Evolutionary conservation across 2,329 filamentous ascomycete species (phyloP), one percentile per base, ranked within the genome.

Genomic region (Orbilia ellipsospora): DNA sequence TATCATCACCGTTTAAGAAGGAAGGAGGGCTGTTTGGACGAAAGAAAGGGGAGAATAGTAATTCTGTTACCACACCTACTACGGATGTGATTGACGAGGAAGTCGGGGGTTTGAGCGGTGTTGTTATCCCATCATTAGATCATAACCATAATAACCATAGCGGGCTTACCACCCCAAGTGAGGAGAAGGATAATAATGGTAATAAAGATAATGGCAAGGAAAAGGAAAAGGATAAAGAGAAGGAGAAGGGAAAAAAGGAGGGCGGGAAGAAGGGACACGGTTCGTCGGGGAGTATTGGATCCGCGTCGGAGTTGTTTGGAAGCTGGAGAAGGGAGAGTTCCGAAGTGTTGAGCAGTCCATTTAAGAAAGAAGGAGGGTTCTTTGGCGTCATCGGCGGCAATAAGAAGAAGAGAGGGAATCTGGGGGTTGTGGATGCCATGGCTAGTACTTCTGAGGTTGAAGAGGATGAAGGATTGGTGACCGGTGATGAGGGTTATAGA

Each of bases 1-100:
- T 80, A 16, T 77, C 77, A 4, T 79, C 77, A n/a, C 75, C 69
- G 3, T 79, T 78, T 66, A 79, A 79, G 72, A 79, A 79, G 40
- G 78, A 79, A 13, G 78, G 78, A 0, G 78, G 78, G 0, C 70
- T 79, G 45, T 79, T 79, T 40, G 66, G 76, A 1, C 48, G 78
- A 15, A 76, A 72, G 54, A 78, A 78, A 36, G 72, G 63, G 15
- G 78, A 52, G 48, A 52, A 79, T 20, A 77, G 50, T 20, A 59
- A 77, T 36, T 8, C 57, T 10, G 69, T 66, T 40, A 66, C 59
- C 13, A 75, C 72, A 13, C 72, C 72, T 13, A 75, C 72, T 10
- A 48, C 70, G 1, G 72, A 75, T 31, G 64, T 69, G 4, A 75
- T 75, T 40, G 72, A 75, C 31, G 72, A 75, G 48, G 72, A 75